Percentiles rank a stretch among this genome's conserved stretches.
phyloP scores from a whole-genome alignment of 2,329 filamentous ascomycete genomes.

The Penicillium sp. region DNA sequence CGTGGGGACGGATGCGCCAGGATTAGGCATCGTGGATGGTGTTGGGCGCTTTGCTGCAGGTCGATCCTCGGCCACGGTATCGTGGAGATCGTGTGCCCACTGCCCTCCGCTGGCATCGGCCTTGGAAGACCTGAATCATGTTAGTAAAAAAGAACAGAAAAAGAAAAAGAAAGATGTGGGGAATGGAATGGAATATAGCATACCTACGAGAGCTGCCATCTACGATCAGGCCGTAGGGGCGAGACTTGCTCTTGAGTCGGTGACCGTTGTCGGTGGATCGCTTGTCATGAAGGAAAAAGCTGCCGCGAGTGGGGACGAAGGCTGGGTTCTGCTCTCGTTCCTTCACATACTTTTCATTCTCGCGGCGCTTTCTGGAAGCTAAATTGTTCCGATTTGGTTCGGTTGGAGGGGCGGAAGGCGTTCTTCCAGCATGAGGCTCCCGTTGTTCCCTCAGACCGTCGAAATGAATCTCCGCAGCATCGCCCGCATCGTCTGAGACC shows the following conservation, averaged over 20 bases:
- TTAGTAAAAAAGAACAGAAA: slow-evolving; percentile 16
- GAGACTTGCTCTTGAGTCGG: slow-evolving; percentile 52
- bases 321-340: slow-evolving; percentile 81
- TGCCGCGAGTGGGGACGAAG: slow-evolving; percentile 86
- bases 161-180: neutral
- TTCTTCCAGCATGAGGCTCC: slow-evolving; percentile 25
- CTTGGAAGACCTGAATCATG: slow-evolving; percentile 32
- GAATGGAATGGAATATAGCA: neutral
- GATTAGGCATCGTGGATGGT: slow-evolving; percentile 23
- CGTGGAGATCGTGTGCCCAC: slow-evolving; percentile 95
- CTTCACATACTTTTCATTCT: slow-evolving; percentile 84
- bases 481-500: slow-evolving; percentile 34
- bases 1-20: slow-evolving; percentile 32
- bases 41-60: slow-evolving; percentile 27
- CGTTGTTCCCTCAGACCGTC: slow-evolving; percentile 36
- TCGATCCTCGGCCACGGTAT: slow-evolving; percentile 45
- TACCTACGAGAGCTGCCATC: slow-evolving; percentile 41
- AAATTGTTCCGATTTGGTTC: slow-evolving; percentile 47
- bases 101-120: slow-evolving; percentile 56
- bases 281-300: slow-evolving; percentile 96
- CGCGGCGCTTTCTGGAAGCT: slow-evolving; percentile 64
- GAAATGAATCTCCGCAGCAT: slow-evolving; percentile 43
- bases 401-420: slow-evolving; percentile 34
- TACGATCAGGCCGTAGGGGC: slow-evolving; percentile 44
- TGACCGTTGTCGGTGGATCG: slow-evolving; percentile 73